Evolutionary conservation across 2,329 filamentous ascomycete genomes (phyloP).

Genomic region (Aureobasidium sp.): DNA sequence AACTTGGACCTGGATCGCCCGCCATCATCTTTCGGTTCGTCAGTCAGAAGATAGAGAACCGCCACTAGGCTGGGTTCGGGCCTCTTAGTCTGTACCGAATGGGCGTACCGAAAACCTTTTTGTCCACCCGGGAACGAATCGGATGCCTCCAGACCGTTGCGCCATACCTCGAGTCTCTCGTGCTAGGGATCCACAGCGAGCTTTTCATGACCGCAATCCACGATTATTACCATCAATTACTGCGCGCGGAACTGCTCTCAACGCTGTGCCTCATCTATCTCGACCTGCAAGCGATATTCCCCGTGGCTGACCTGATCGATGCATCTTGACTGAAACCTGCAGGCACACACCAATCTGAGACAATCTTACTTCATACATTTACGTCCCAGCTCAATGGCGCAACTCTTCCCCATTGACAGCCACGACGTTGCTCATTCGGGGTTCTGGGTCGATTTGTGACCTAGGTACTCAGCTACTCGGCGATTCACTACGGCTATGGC

Average conservation of each 20-base stretch:
- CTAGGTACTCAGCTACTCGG: neutral
- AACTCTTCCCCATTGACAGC: conserved; percentile 16
- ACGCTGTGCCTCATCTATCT: neutral
- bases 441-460: conserved; percentile 10
- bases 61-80: conserved; percentile 22
- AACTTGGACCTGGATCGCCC: conserved; percentile 20
- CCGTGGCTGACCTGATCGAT: conserved; percentile 9
- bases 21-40: conserved; percentile 17
- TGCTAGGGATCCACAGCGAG: conserved; percentile 10
- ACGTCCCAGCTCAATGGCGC: conserved; percentile 14
- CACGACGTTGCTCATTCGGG: conserved; percentile 12
- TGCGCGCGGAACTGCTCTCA: neutral
- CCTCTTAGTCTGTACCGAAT: conserved; percentile 21
- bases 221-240: conserved; percentile 6
- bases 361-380: conserved; percentile 18
- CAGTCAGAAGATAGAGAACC: conserved; percentile 21
- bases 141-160: conserved; percentile 17
- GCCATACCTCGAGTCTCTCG: conserved; percentile 11
- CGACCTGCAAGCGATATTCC: neutral
- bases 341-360: conserved; percentile 16
- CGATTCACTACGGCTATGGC: conserved; percentile 12
- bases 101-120: conserved; percentile 21
- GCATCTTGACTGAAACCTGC: conserved; percentile 19
- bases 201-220: neutral
- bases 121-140: conserved; percentile 21